Base-by-base conservation (phyloP, 257 asterid genomes). In the Salvia hispanica region DNA sequence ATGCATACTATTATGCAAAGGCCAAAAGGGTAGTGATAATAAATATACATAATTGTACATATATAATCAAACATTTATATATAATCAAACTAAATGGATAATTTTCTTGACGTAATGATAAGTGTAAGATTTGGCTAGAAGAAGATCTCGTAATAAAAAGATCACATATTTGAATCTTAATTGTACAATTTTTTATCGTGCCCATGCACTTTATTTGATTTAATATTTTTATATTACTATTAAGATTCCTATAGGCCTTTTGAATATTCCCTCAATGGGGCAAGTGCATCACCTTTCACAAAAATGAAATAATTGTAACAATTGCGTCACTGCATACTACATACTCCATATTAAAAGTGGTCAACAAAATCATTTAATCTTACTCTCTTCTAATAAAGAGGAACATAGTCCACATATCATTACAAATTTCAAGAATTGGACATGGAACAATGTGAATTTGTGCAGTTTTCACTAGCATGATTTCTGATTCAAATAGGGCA, bases 281-380 rank as follows among this genome's bases (percentile, higher is more conserved):
- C 2, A 43, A 39, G 43, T 2, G 43, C 18, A 14, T 48, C 31
- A 36, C 9, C 52, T 13, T 40, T 13, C 21, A 7, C 6, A 13
- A 31, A 7, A 31, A 7, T 12, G n/a, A 28, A 33, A 50, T 10
- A 16, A 37, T 12, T 33, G 18, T 15, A 40, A 33, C 39, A 56
- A 18, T 45, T 57, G 54, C 77, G 82, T 78, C 79, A 74, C 62
- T 78, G 79, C 79, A 74, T 78, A 74, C 77, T 46, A 56, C 59
- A 74, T 42, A 47, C 33, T 61, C 74, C 74, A 74, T 58, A 40
- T 51, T 1, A 42, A 34, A 56, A 36, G 57, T 55, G 31, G 16
- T 1, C 42, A 40, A 33, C 18, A 42, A 60, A 34, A 15, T 21
- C 9, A 48, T 18, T 25, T 21, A 43, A 34, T 8, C 53, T 50